A percentile compares a stretch with the other conserved stretches of the same genome.
These are phyloP conservation scores for Chiua virens DNA, from an alignment of 768 basidiomycete species.

Conservation along the genomic window DNA sequence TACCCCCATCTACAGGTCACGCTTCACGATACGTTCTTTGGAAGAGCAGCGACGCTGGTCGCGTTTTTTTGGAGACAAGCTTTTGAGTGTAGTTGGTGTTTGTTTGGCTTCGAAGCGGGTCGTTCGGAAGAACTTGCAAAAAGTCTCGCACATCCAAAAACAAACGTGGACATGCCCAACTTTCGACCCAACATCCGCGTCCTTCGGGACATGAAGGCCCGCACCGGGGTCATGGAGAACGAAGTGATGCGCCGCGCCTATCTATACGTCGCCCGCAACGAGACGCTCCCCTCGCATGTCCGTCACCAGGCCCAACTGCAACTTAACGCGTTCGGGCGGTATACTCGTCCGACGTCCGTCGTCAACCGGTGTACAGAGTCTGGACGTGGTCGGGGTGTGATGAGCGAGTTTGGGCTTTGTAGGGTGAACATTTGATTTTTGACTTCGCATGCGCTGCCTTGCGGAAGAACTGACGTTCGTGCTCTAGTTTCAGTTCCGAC, in stretches of 20 bases:
- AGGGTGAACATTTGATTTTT: conserved; percentile 48
- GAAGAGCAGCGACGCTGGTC: background rate
- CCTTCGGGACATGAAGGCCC: conserved; percentile 77
- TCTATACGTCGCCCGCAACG: conserved; percentile 91
- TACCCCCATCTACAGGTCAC: conserved; percentile 28
- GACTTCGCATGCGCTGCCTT: background rate
- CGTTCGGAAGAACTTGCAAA: no score
- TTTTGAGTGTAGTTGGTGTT: conserved; percentile 11
- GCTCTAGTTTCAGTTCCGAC: conserved; percentile 76
- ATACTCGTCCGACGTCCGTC: conserved; percentile 82
- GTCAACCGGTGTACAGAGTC: conserved; percentile 88
- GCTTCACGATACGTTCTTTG: background rate
- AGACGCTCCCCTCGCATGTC: conserved; percentile 81
- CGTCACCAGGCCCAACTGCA: conserved; percentile 95
- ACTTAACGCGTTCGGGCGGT: conserved; percentile 80
- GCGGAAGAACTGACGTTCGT: background rate
- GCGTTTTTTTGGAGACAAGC: background rate
- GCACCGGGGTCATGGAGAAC: conserved; percentile 64
- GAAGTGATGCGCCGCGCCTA: conserved; percentile 89
- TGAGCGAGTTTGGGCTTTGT: conserved; percentile 85
- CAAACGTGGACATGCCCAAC: conserved; percentile 19
- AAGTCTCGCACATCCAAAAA: background rate
- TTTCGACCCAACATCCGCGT: conserved; percentile 48
- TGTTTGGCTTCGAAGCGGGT: conserved; percentile 17
- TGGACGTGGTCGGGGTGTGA: conserved; percentile 83